Percentiles rank a stretch among this genome's conserved stretches.
Conservation (phyloP, 2,329 filamentous ascomycete genomes). For the Periconia digitata region DNA sequence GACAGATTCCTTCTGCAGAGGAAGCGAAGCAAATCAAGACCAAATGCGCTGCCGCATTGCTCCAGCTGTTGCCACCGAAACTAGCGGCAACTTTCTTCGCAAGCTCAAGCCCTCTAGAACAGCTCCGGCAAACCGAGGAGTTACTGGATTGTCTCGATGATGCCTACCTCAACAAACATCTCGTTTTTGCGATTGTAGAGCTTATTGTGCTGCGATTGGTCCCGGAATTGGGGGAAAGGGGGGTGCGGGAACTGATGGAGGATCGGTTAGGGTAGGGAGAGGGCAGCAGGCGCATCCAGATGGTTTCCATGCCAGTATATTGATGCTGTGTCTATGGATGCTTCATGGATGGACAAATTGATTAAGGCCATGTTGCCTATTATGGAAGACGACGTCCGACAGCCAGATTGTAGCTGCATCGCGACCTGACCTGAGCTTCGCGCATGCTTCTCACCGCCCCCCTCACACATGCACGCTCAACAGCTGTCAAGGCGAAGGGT, state of each 20-base stretch:
- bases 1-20: conserved; percentile 60
- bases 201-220: conserved; percentile 77
- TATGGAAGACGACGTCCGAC: not conserved
- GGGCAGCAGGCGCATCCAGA: conserved; percentile 1
- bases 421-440: conserved; percentile 15
- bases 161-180: conserved; percentile 87
- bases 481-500: not conserved
- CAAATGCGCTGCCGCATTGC: conserved; percentile 64
- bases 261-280: conserved; percentile 60
- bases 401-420: conserved; percentile 7
- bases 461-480: not conserved
- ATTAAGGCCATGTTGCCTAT: not conserved
- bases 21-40: conserved; percentile 64
- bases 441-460: conserved; percentile 25
- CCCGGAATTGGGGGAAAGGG: conserved; percentile 77
- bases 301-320: not conserved
- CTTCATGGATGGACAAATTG: not conserved
- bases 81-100: conserved; percentile 41
- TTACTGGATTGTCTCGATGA: conserved; percentile 77
- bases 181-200: conserved; percentile 82
- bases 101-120: conserved; percentile 47
- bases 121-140: conserved; percentile 61
- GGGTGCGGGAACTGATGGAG: conserved; percentile 70
- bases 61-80: conserved; percentile 50
- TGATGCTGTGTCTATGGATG: not conserved